phyloP scores from a whole-genome alignment of 495 filamentous ascomycete species.

The Collariella sp. region DNA sequence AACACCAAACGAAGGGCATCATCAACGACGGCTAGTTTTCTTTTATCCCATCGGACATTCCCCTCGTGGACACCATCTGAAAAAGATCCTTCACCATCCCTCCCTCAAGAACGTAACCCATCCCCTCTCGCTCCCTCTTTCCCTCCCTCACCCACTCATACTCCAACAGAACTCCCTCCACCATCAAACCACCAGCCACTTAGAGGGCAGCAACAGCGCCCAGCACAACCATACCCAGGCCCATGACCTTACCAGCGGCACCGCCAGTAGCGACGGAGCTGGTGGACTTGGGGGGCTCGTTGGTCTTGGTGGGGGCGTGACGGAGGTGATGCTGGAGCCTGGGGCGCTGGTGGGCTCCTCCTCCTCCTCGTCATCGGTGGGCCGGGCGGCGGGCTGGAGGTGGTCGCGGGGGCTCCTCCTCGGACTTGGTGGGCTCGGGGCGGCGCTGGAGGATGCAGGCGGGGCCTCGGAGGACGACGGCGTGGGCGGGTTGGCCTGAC shows the following conservation, averaged over 20 bases:
- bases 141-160: background rate
- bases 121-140: background rate
- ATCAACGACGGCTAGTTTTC: too few relatives aligned
- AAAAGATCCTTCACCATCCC: too few relatives aligned
- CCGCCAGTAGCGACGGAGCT: constrained; percentile 12
- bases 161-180: background rate
- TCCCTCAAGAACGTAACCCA: background rate
- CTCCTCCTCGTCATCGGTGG: background rate
- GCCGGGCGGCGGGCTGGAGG: constrained; percentile 5
- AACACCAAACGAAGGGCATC: too few relatives aligned
- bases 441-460: constrained; percentile 7
- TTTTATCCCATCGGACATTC: too few relatives aligned
- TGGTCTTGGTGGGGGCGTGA: constrained; percentile 9
- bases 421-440: constrained; percentile 1
- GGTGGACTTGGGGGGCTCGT: constrained; percentile 3
- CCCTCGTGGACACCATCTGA: too few relatives aligned
- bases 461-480: background rate
- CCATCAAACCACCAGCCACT: too few relatives aligned
- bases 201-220: constrained; percentile 26
- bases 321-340: background rate
- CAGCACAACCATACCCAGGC: constrained; percentile 21
- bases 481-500: constrained; percentile 4
- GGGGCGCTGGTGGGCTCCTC: background rate
- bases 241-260: constrained; percentile 20
- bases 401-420: too few relatives aligned